Percentiles rank a stretch among this genome's conserved stretches.
phyloP scores from a whole-genome alignment of 257 asterid species.

The Nicotiana undulata region DNA sequence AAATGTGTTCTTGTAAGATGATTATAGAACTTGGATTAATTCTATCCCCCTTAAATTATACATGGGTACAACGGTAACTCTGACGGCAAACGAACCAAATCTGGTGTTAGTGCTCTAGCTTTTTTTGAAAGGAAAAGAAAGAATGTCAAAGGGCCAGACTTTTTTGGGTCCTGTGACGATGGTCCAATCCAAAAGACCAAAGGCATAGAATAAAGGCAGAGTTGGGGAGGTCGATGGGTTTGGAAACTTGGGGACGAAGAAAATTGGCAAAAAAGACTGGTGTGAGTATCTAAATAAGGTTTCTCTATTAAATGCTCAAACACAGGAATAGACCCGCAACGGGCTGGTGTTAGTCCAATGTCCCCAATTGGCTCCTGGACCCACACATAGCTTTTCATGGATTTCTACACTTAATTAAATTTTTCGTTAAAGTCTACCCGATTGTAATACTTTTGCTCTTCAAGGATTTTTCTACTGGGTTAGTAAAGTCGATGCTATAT shows the following conservation, averaged over 20 bases:
- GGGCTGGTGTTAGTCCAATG: no score
- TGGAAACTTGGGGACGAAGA: neutral
- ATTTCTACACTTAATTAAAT: no score
- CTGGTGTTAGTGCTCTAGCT: neutral
- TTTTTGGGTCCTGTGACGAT: neutral
- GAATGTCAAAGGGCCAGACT: neutral
- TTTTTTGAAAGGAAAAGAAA: neutral
- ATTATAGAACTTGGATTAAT: neutral
- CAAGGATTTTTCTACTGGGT: no score
- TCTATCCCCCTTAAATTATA: neutral
- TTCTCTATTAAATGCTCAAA: neutral
- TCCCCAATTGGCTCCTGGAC: no score
- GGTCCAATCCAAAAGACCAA: neutral
- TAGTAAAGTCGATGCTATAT: no score
- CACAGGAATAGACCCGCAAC: neutral
- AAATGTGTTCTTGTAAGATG: neutral
- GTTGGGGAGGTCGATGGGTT: neutral
- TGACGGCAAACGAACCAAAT: neutral
- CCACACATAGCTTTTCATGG: no score
- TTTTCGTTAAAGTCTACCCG: no score
- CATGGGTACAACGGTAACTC: neutral
- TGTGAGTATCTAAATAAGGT: neutral
- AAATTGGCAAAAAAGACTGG: neutral
- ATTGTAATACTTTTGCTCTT: no score
- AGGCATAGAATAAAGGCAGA: neutral